phyloP scores from a whole-genome alignment of 2,329 filamentous ascomycete genomes.

The Camillea tinctor region DNA sequence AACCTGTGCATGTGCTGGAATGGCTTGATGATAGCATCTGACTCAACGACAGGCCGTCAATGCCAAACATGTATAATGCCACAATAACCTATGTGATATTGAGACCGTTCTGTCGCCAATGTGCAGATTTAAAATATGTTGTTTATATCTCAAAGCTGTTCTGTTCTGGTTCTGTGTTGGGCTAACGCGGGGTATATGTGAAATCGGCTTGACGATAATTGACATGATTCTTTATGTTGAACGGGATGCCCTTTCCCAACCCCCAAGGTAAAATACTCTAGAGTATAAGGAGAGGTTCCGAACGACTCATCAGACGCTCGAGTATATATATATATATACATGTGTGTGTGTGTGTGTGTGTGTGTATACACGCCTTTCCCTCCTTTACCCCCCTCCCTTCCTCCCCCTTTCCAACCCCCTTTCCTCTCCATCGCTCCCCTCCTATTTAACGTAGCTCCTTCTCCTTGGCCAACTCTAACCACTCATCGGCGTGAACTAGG shows the following conservation, averaged over 20 bases:
- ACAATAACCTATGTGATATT: not conserved
- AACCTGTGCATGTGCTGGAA: conserved; percentile 16
- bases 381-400: not conserved
- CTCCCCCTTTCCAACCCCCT: not conserved
- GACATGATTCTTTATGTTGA: too few relatives aligned
- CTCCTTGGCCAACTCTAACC: conserved; percentile 24
- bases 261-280: too few relatives aligned
- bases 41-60: conserved; percentile 5
- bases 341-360: too few relatives aligned
- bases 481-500: conserved; percentile 26
- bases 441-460: not conserved
- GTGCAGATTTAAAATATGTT: not conserved
- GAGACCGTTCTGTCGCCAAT: not conserved
- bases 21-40: conserved; percentile 10
- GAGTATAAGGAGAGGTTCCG: too few relatives aligned
- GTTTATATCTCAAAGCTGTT: too few relatives aligned
- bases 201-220: not conserved
- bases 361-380: not conserved
- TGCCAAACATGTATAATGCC: not conserved
- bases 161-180: too few relatives aligned
- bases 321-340: too few relatives aligned
- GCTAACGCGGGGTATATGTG: too few relatives aligned
- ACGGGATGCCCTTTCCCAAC: too few relatives aligned
- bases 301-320: too few relatives aligned
- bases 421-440: not conserved